Conservation (phyloP, 352 stramenopile genomes). For the Phytophthora tubulina region DNA sequence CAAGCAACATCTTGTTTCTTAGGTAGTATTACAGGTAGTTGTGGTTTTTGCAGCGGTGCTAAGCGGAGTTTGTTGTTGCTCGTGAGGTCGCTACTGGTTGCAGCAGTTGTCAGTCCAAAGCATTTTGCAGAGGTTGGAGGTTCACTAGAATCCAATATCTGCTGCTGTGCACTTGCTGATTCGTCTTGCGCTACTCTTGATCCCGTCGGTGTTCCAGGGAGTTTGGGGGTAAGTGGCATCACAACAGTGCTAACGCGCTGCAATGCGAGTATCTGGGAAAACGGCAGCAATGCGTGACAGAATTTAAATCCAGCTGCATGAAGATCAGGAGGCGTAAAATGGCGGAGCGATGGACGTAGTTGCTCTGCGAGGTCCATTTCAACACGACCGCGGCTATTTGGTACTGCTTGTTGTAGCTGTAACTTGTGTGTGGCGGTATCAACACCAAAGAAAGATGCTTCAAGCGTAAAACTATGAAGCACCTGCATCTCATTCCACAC, state of each 20-base stretch:
- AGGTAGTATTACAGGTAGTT: constrained; percentile 6
- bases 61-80: constrained; percentile 42
- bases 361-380: constrained; percentile 26
- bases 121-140: constrained; percentile 18
- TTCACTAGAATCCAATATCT: constrained; percentile 5
- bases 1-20: constrained; percentile 19
- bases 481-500: constrained; percentile 72
- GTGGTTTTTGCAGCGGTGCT: constrained; percentile 18
- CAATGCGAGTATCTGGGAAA: constrained; percentile 64
- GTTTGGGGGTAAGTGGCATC: neutral
- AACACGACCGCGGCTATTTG: constrained; percentile 21
- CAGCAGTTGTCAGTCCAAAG: constrained; percentile 11
- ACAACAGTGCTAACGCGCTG: constrained; percentile 31
- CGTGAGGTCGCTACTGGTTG: neutral
- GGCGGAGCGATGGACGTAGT: constrained; percentile 20
- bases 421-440: constrained; percentile 27
- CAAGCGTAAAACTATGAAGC: constrained; percentile 84
- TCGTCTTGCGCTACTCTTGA: constrained; percentile 6
- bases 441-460: constrained; percentile 81
- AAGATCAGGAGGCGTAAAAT: constrained; percentile 74
- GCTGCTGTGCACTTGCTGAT: constrained; percentile 2
- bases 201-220: neutral
- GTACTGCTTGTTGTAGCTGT: constrained; percentile 19
- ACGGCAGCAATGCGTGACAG: constrained; percentile 66
- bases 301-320: constrained; percentile 57